A percentile compares a stretch with the other conserved stretches of the same genome.
These are phyloP conservation scores for Tausonia pullulans DNA, from an alignment of 1,284 basidiomycete genomes.

Conservation along the genomic window DNA sequence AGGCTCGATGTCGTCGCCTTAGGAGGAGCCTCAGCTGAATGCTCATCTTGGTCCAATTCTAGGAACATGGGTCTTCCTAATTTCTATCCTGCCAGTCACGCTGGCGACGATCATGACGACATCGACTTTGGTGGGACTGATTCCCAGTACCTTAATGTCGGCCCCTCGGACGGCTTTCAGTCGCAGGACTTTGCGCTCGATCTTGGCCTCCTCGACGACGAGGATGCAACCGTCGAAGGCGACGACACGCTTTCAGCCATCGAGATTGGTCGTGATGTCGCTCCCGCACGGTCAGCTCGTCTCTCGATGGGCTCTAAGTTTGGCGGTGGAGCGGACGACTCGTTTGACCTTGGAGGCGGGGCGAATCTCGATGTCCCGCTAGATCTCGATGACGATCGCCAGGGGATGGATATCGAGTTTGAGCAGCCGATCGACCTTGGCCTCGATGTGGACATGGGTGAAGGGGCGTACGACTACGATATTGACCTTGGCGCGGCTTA, in stretches of 20 bases:
- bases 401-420: conserved; percentile 38
- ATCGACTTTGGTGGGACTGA: conserved; percentile 23
- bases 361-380: background rate
- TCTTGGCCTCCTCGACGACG: conserved; percentile 37
- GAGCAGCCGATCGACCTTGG: conserved; percentile 43
- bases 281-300: conserved; percentile 10
- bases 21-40: too few species aligned
- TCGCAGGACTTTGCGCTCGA: conserved; percentile 58
- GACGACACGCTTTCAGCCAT: conserved; percentile 36
- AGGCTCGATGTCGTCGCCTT: background rate
- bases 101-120: conserved; percentile 27
- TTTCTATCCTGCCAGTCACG: conserved; percentile 22
- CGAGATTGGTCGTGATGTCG: conserved; percentile 26
- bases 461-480: conserved; percentile 24
- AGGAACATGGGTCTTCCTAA: conserved; percentile 11
- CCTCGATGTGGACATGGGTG: conserved; percentile 21
- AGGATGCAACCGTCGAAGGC: conserved; percentile 42
- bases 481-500: conserved; percentile 16
- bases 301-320: conserved; percentile 5
- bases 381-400: too few species aligned
- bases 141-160: conserved; percentile 57
- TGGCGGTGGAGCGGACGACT: conserved; percentile 12
- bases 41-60: too few species aligned
- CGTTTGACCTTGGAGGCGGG: background rate
- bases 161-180: conserved; percentile 66